phyloP scores from a whole-genome alignment of 1,139 yeast genomes.

The Pichia sp. region DNA sequence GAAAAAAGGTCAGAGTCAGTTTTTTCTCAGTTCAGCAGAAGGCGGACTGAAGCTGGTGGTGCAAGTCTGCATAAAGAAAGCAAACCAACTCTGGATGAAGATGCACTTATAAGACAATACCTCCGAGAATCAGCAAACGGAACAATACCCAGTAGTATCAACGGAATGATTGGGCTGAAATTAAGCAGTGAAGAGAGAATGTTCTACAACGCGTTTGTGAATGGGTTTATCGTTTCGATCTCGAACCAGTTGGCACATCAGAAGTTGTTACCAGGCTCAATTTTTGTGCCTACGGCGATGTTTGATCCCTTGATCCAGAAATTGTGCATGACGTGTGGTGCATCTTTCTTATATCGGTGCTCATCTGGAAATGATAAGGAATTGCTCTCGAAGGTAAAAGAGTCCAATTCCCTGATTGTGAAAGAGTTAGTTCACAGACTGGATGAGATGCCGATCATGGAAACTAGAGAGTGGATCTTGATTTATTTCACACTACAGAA shows the following conservation, averaged over 20 bases:
- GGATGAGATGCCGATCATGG: slow-evolving; percentile 15
- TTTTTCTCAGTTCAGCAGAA: background rate
- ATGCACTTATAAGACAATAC: slow-evolving; percentile 11
- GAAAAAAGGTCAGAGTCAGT: background rate
- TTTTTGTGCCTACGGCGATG: slow-evolving; percentile 32
- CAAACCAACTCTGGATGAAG: slow-evolving; percentile 4
- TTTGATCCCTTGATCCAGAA: slow-evolving; percentile 32
- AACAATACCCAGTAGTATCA: background rate
- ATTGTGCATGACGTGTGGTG: slow-evolving; percentile 39
- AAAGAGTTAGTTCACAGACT: slow-evolving; percentile 18
- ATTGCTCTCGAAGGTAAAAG: slow-evolving; percentile 7
- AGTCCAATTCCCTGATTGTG: slow-evolving; percentile 14
- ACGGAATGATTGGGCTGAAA: background rate
- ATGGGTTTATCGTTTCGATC: slow-evolving; percentile 37
- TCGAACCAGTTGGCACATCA: slow-evolving; percentile 43
- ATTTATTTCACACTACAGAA: slow-evolving; percentile 23
- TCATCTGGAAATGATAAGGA: background rate
- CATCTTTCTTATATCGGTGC: slow-evolving; percentile 23
- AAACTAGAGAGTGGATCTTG: slow-evolving; percentile 27
- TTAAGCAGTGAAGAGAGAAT: background rate
- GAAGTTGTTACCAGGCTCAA: slow-evolving; percentile 37
- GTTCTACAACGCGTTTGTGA: slow-evolving; percentile 35
- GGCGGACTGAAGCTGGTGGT: background rate
- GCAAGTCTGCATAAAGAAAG: background rate
- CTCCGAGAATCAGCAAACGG: slow-evolving; percentile 1